phyloP scores from a whole-genome alignment of 1,139 yeast species.

The Meyerozyma guilliermondii region DNA sequence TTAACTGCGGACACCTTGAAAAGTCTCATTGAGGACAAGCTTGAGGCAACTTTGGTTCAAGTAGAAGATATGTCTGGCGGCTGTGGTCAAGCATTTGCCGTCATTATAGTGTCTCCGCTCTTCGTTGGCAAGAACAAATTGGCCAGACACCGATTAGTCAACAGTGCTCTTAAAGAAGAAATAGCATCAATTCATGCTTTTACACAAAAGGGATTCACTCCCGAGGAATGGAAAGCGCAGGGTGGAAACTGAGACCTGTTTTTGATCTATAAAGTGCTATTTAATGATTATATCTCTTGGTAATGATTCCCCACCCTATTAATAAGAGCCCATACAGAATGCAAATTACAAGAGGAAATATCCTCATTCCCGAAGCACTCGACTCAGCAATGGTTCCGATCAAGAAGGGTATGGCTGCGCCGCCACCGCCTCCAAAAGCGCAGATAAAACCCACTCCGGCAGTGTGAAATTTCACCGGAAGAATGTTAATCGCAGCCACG shows the following conservation, averaged over 20 bases:
- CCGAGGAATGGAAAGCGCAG: constrained; percentile 61
- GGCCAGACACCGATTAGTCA: constrained; percentile 82
- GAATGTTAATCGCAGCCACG: constrained; percentile 54
- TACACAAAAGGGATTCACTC: constrained; percentile 80
- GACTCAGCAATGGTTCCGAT: constrained; percentile 48
- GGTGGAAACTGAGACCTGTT: constrained; percentile 20
- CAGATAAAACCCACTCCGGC: constrained; percentile 72
- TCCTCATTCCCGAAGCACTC: constrained; percentile 20
- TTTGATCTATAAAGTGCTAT: constrained; percentile 6
- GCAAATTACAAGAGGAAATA: constrained; percentile 30
- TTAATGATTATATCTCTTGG: constrained; percentile 13
- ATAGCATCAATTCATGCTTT: constrained; percentile 89
- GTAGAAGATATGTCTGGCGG: constrained; percentile 79
- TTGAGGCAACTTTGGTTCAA: constrained; percentile 50
- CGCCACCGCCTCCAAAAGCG: constrained; percentile 74
- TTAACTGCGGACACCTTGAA: constrained; percentile 45
- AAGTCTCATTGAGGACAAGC: constrained; percentile 42
- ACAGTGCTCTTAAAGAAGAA: constrained; percentile 72
- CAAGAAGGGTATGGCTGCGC: constrained; percentile 69
- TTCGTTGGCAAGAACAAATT: constrained; percentile 69
- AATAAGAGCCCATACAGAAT: constrained; percentile 21
- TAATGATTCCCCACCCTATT: constrained; percentile 24
- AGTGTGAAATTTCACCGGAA: constrained; percentile 61
- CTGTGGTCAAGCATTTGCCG: constrained; percentile 84
- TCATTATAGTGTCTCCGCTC: constrained; percentile 64